Base-by-base conservation (phyloP, 352 stramenopile genomes). In the Globisporangium cylindrosporum region DNA sequence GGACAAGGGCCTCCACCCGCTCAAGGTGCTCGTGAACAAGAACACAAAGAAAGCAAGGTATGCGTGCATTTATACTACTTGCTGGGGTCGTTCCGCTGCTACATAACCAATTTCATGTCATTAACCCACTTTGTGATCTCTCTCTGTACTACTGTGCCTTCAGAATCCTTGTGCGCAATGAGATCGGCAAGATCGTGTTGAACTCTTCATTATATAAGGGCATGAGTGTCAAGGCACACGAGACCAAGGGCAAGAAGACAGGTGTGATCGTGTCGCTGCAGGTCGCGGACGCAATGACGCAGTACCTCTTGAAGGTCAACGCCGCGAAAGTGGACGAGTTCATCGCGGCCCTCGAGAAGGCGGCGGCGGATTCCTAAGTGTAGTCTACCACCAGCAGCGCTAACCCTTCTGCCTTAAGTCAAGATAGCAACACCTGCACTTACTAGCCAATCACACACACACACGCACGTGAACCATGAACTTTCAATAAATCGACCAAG, bases 131-230 rank as follows among this genome's bases (percentile, higher is more conserved):
- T 22, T 46, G 55, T 60, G 55, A 43, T 63, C 12, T 41, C 38
- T 43, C 34, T 61, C 7, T 59, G 8, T 38, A 0, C 6, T 7
- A 20, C 41, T 32, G 15, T 48, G 12, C 14, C 5, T 61, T 4
- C 55, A 91, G 88, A 2, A 90, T 96, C 62, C 68, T 96, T 25
- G 77, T 93, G 48, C 86, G 88, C 51, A 94, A 96, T 54, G 73
- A 90, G 69, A 96, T 94, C 59, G 88, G 88, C 69, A 96, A 94
- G 80, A 86, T 96, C 67, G 86, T 96, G 62, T 59, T 96, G 63
- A 96, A 96, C 70, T 75, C 88, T 34, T 73, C 78, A 27, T 64
- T 96, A 57, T 96, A 94, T 79, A 93, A 92, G 64, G 88, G 86
- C 32, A 77, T 96, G 67, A 71, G 56, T 36, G 66, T 94, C 54